Base-by-base conservation (phyloP, 768 basidiomycete species). In the Pulveroboletus sp. region DNA sequence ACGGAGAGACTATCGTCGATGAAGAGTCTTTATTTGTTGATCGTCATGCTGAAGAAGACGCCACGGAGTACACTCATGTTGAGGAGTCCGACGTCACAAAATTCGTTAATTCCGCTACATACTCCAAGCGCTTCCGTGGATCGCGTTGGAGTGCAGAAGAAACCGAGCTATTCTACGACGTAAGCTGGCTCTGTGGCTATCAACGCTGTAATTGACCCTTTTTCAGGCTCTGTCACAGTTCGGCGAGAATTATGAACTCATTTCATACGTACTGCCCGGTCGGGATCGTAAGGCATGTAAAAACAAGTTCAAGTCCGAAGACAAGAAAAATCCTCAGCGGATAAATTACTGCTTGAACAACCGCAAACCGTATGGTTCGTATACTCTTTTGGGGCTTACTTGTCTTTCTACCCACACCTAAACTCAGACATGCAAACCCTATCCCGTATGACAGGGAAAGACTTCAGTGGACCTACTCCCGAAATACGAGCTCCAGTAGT, bases 181-280 rank as follows among this genome's bases (percentile, higher is more conserved):
- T 93, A 59, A 58, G 84, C 67, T 28, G 14, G 35, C 38, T 38
- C 41, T 9, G 10, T 31, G 45, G 9, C 32, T 51, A 43, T 31
- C 15, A 43, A 14, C 46, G 14, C 46, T 49, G 15, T 43, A 30
- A 17, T 42, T 49, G 37, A 67, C 47, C 4, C 27, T 31, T 43
- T 47, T 30, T n/a, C 59, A 94, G 93, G 90, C 89, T n/a, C 71
- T 94, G 28, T 77, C 83, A 4, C 91, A 93, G 63, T 93, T 91
- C 57, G 91, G 91, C 30, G 89, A 93, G 65, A 93, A 94, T 59
- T 95, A 94, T 61, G 92, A 94, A 64, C 77, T 94, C 37, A 93
- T 95, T 53, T 88, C 93, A 3, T 84, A 83, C 57, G 76, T 93
- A 11, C 76, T 95, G 17, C 89, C 90, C 35, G 84, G 86, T 15